phyloP scores from a whole-genome alignment of 208 protist genomes.

The Wallacemonas rigidus region DNA sequence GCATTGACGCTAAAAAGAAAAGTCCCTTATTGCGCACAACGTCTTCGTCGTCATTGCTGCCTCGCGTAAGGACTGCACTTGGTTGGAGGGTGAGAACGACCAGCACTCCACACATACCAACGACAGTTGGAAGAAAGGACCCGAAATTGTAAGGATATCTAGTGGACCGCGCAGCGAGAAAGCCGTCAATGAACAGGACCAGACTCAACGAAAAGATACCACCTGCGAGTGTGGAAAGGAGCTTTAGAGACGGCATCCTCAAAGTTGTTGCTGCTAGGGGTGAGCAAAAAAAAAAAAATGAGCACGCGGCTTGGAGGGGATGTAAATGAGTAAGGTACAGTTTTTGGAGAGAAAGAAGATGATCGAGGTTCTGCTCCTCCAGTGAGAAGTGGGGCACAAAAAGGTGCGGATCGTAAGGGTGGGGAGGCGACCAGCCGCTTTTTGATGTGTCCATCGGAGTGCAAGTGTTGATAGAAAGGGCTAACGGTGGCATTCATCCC shows the following conservation, averaged over 20 bases:
- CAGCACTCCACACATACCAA: constrained; percentile 49
- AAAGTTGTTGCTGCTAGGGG: not conserved
- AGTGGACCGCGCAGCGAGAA: constrained; percentile 41
- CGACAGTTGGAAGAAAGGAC: constrained; percentile 61
- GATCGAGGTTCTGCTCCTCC: too few species aligned
- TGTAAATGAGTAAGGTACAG: too few species aligned
- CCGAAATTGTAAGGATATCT: constrained; percentile 63
- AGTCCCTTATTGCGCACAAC: constrained; percentile 39
- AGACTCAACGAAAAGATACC: constrained; percentile 36
- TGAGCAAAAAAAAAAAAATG: not conserved
- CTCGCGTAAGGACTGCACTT: constrained; percentile 25
- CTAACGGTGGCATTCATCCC: too few species aligned
- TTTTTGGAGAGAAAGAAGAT: too few species aligned
- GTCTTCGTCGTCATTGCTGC: constrained; percentile 37
- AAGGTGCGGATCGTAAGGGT: too few species aligned
- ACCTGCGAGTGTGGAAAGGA: constrained; percentile 32
- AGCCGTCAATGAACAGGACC: constrained; percentile 64
- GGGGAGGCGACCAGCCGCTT: too few species aligned
- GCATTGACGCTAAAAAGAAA: constrained; percentile 57
- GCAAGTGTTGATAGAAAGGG: too few species aligned
- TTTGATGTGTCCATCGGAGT: too few species aligned
- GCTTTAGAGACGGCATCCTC: constrained; percentile 14
- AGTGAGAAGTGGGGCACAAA: too few species aligned
- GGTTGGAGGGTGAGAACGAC: constrained; percentile 54
- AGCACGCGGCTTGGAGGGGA: too few species aligned